These are phyloP conservation scores for Malassezia vespertilionis DNA, from an alignment of 1,284 basidiomycete genomes.

Conservation along the genomic window DNA sequence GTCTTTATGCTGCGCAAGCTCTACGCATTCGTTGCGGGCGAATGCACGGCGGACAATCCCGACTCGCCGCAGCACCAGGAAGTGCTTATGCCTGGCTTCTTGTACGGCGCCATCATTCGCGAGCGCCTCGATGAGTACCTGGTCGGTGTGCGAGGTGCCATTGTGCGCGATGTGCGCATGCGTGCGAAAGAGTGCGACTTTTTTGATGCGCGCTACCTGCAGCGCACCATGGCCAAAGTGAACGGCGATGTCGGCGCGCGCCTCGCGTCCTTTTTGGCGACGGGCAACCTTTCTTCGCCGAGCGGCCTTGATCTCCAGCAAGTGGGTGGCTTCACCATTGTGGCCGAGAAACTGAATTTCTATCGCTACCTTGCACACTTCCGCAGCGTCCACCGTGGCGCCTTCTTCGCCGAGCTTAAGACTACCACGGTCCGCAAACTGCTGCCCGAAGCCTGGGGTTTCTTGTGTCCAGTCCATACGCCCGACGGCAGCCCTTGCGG, in stretches of 20 bases:
- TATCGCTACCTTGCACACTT: constrained; percentile 97
- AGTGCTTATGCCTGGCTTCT: constrained; percentile 79
- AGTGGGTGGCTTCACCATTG: constrained; percentile 91
- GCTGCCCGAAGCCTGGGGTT: constrained; percentile 96
- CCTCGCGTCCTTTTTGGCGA: constrained; percentile 89
- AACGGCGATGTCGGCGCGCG: constrained; percentile 86
- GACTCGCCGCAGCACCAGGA: constrained; percentile 99
- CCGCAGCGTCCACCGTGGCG: constrained; percentile 94
- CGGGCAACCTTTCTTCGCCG: constrained; percentile 88
- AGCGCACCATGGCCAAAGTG: constrained; percentile 63
- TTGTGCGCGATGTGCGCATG: constrained; percentile 65
- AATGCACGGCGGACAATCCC: constrained; percentile 88
- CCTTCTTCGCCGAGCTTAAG: constrained; percentile 98
- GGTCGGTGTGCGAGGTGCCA: constrained; percentile 62
- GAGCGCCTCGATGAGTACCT: constrained; percentile 88
- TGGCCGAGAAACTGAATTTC: constrained; percentile 98
- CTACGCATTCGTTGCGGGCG: constrained; percentile 78
- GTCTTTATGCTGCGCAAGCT: constrained; percentile 97
- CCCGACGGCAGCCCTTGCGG: constrained; percentile 97
- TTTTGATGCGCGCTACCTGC: constrained; percentile 71
- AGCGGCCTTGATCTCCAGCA: constrained; percentile 95
- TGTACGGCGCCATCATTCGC: constrained; percentile 97
- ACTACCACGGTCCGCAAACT: constrained; percentile 96
- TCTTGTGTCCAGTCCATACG: constrained; percentile 96
- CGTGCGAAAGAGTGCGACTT: constrained; percentile 66